phyloP scores from a whole-genome alignment of 2,329 filamentous ascomycete genomes.

The Penicillium glabrum region DNA sequence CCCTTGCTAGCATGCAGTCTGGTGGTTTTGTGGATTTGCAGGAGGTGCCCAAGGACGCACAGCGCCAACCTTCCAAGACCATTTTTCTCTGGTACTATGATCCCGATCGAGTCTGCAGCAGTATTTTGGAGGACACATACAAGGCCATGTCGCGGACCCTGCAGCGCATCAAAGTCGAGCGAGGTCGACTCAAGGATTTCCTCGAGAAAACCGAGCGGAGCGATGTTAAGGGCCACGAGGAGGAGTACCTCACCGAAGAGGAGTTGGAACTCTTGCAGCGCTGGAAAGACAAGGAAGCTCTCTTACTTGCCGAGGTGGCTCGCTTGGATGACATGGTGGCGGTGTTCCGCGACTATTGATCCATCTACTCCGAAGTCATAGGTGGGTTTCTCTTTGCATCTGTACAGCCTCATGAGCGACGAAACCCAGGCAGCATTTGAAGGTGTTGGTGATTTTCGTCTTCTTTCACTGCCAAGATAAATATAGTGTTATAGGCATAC shows the following conservation, averaged over 20 bases:
- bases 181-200: conserved; percentile 68
- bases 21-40: conserved; percentile 87
- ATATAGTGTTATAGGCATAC: not conserved
- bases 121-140: conserved; percentile 78
- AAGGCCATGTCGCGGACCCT: conserved; percentile 85
- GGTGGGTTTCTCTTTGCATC: not conserved
- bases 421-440: not conserved
- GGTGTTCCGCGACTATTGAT: conserved; percentile 74
- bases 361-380: not conserved
- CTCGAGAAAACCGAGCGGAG: conserved; percentile 79
- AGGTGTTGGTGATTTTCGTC: not conserved
- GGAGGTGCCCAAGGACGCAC: conserved; percentile 87
- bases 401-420: conserved; percentile 4
- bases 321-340: conserved; percentile 83
- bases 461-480: not conserved
- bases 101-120: conserved; percentile 65
- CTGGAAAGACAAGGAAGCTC: conserved; percentile 64
- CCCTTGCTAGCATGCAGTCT: conserved; percentile 82
- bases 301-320: conserved; percentile 74
- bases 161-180: conserved; percentile 76
- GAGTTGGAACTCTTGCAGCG: conserved; percentile 69
- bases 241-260: conserved; percentile 72
- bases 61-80: conserved; percentile 76
- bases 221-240: conserved; percentile 81
- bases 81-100: conserved; percentile 94